phyloP scores from a whole-genome alignment of 2,329 filamentous ascomycete genomes.

The Neobulgaria alba region DNA sequence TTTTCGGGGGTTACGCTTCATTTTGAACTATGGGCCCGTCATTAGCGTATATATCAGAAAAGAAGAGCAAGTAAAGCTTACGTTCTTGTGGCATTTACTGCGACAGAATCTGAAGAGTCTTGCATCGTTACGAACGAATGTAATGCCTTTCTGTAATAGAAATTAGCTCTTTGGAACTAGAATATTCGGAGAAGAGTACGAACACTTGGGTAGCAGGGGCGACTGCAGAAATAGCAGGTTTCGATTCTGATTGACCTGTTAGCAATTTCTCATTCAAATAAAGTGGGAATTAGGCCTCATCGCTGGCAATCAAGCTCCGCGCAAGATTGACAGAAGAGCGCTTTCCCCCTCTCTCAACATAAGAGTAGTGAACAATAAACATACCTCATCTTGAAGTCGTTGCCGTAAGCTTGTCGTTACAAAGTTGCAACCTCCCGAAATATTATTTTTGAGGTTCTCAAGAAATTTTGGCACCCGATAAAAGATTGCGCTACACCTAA shows the following conservation, averaged over 20 bases:
- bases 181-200: not conserved
- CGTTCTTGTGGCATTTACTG: slow-evolving; percentile 38
- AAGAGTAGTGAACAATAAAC: too few species aligned
- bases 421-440: not conserved
- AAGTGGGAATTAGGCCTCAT: too few species aligned
- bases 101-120: slow-evolving; percentile 50
- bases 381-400: slow-evolving; percentile 22
- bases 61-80: slow-evolving; percentile 5
- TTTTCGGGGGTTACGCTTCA: slow-evolving; percentile 96
- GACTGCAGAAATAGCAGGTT: slow-evolving; percentile 64
- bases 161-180: not conserved
- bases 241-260: slow-evolving; percentile 38
- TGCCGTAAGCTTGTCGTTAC: slow-evolving; percentile 2
- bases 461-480: slow-evolving; percentile 15
- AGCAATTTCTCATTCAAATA: not conserved
- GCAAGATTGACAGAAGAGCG: too few species aligned
- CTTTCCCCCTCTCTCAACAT: too few species aligned
- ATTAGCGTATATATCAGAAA: slow-evolving; percentile 3
- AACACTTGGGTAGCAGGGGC: slow-evolving; percentile 52
- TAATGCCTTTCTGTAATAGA: slow-evolving; percentile 40
- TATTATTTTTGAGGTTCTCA: slow-evolving; percentile 6
- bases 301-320: too few species aligned
- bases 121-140: slow-evolving; percentile 32
- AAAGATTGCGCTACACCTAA: slow-evolving; percentile 9
- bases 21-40: slow-evolving; percentile 59